Evolutionary conservation across 257 asterid genomes (phyloP), one percentile per base, ranked within the genome.

Genomic region (Solanum virginianum): DNA sequence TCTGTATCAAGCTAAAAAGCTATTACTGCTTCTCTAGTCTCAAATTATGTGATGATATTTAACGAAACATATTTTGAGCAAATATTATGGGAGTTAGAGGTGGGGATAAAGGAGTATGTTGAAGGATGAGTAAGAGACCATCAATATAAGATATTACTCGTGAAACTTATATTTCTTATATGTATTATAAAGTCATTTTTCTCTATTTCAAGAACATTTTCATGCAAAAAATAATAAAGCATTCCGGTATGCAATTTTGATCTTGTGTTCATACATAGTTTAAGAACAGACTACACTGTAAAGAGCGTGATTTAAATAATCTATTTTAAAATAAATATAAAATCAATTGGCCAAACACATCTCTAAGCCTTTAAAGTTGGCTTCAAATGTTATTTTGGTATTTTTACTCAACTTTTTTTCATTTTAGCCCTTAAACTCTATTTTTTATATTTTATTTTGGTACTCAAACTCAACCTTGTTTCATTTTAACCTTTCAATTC

Each of bases 171-270:
- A n/a, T 59, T 10, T 59, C 10, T 10, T 10, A 3, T 59, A 1
- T n/a, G 0, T 59, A 10, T n/a, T 59, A n/a, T 0, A 59, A 10
- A 59, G 4, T n/a, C 11, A 0, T 59, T n/a, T 20, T 59, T 3
- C 0, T 59, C 1, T 59, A 59, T n/a, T 59, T 59, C 7, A 59
- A 59, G 15, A 7, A 3, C 0, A n/a, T 59, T n/a, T n/a, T 59
- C 29, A 36, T 36, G 39, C 6, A 36, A 36, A 36, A 36, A 36
- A 36, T 36, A 36, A 36, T 36, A 36, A 6, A 36, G 39, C 39
- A 3, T 36, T 36, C 0, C 39, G 6, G 6, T 36, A 36, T 36
- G 39, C 6, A 36, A 36, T 36, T 36, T 3, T 36, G 39, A 36
- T 36, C 39, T 36, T 4, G 39, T 9, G 5, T n/a, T n/a, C 5